phyloP scores from a whole-genome alignment of 176 grass and related monocot genomes.

The Aegilops umbellulata region DNA sequence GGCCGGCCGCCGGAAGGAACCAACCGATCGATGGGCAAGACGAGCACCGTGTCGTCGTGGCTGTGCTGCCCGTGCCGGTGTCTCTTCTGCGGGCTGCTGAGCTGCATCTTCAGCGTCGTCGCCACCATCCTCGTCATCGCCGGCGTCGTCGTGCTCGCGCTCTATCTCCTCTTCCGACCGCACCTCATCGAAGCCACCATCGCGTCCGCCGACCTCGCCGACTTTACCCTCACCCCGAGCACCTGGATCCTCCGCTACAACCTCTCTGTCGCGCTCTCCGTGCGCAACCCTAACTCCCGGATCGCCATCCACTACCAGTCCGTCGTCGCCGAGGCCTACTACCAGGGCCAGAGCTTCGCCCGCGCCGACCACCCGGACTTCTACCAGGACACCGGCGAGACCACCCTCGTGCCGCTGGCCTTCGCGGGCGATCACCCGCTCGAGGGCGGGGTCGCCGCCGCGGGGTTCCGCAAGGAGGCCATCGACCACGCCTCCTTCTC shows the following conservation, averaged over 20 bases:
- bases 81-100: conserved; percentile 14
- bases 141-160: conserved; percentile 12
- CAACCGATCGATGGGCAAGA: conserved; percentile 15
- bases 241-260: conserved; percentile 42
- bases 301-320: conserved; percentile 36
- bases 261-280: background rate
- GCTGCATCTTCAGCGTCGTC: conserved; percentile 20
- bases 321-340: conserved; percentile 23
- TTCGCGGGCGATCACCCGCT: conserved; percentile 25
- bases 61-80: conserved; percentile 41
- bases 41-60: background rate
- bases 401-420: background rate
- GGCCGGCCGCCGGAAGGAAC: background rate
- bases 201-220: conserved; percentile 14
- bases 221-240: conserved; percentile 13
- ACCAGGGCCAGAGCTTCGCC: conserved; percentile 32
- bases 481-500: conserved; percentile 14
- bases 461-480: conserved; percentile 31
- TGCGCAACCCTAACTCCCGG: conserved; percentile 30
- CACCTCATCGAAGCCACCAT: conserved; percentile 28
- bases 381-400: conserved; percentile 11
- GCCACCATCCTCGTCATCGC: conserved; percentile 13
- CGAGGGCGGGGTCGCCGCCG: conserved; percentile 22
- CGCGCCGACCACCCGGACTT: conserved; percentile 9
- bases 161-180: conserved; percentile 43